Percentiles rank a stretch among this genome's conserved stretches.
Evolutionary conservation across 805 yeast genomes (phyloP).

Genomic region (Metschnikowia noctiluminum): DNA sequence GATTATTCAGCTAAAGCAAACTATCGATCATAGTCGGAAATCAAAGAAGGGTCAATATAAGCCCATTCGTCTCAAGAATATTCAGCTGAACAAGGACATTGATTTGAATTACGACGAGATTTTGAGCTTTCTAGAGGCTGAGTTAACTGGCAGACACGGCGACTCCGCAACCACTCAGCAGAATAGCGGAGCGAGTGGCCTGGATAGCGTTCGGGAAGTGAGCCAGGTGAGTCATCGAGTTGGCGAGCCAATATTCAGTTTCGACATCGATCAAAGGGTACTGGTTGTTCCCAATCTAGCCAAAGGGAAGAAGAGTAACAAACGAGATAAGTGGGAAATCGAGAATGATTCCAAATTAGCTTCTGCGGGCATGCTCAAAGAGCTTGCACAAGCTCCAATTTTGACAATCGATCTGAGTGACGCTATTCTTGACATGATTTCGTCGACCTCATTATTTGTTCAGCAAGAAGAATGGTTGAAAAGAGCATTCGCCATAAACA

Average conservation of each 20-base stretch:
- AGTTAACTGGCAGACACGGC: slow-evolving; percentile 22
- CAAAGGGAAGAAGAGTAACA: slow-evolving; percentile 72
- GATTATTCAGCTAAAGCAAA: slow-evolving; percentile 76
- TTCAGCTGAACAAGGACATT: slow-evolving; percentile 56
- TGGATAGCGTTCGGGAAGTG: slow-evolving; percentile 1
- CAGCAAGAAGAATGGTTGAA: slow-evolving; percentile 75
- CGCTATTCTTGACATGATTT: slow-evolving; percentile 81
- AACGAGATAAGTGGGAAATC: slow-evolving; percentile 69
- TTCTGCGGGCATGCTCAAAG: slow-evolving; percentile 49
- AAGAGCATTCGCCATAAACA: slow-evolving; percentile 70
- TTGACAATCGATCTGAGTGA: slow-evolving; percentile 77
- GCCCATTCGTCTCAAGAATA: slow-evolving; percentile 68
- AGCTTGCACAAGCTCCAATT: slow-evolving; percentile 64
- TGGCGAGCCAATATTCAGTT: slow-evolving; percentile 30
- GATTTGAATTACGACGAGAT: slow-evolving; percentile 76
- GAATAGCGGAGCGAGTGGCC: not conserved
- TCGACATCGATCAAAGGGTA: slow-evolving; percentile 51
- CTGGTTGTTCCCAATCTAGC: slow-evolving; percentile 75
- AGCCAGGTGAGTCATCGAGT: slow-evolving; percentile 7
- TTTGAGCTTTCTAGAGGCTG: slow-evolving; percentile 27
- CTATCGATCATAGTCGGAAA: slow-evolving; percentile 38
- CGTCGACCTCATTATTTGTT: slow-evolving; percentile 68
- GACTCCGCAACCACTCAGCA: slow-evolving; percentile 12
- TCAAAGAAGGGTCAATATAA: slow-evolving; percentile 49
- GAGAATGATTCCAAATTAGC: slow-evolving; percentile 72